phyloP scores from a whole-genome alignment of 768 basidiomycete species.

The Rhizopogon vulgaris region DNA sequence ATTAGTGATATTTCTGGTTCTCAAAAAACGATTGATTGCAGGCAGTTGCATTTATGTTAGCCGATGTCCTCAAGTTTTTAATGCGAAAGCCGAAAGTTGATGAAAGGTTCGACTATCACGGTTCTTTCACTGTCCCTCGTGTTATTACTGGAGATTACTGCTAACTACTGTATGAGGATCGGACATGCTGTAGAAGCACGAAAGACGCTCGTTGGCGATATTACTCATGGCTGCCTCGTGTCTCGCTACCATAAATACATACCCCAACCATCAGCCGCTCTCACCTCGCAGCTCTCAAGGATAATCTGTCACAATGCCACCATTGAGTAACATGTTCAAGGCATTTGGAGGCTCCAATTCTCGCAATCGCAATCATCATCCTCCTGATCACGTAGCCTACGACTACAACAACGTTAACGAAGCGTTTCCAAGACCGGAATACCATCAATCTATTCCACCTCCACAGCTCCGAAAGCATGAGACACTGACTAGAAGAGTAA shows the following conservation, averaged over 20 bases:
- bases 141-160: neutral
- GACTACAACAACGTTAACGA: conserved; percentile 15
- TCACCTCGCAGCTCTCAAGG: conserved; percentile 12
- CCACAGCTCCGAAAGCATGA: conserved; percentile 12
- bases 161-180: neutral
- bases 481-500: conserved; percentile 4
- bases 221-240: conserved; percentile 22
- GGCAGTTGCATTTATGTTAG: neutral
- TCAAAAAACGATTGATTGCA: neutral
- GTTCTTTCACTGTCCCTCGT: neutral
- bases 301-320: conserved; percentile 25
- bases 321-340: conserved; percentile 30
- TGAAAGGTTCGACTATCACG: neutral
- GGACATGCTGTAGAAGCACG: conserved; percentile 1
- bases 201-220: neutral
- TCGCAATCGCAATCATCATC: conserved; percentile 24
- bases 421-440: conserved; percentile 22
- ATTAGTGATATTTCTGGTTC: neutral
- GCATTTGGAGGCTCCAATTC: conserved; percentile 23
- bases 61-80: neutral
- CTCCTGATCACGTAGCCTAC: conserved; percentile 16
- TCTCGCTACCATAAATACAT: conserved; percentile 23
- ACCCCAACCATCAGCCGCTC: conserved; percentile 8
- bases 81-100: neutral
- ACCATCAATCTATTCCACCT: conserved; percentile 12